These are phyloP conservation scores for Calonectria ilicicola DNA, from an alignment of 2,329 filamentous ascomycete species.

Conservation along the genomic window DNA sequence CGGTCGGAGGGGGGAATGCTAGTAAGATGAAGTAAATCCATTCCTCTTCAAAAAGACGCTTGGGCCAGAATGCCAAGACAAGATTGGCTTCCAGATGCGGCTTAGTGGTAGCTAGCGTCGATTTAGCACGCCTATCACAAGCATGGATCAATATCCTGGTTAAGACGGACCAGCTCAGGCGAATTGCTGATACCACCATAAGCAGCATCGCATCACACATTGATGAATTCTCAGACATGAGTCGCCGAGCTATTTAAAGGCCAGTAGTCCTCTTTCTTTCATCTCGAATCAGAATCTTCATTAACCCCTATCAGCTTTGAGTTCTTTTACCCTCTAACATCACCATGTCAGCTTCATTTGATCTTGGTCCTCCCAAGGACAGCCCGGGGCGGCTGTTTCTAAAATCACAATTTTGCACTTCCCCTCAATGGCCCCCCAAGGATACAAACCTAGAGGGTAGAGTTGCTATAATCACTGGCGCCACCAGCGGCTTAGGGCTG, in stretches of 20 bases:
- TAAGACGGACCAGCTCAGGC: neutral
- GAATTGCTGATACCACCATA: too few species aligned
- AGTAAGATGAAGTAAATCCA: neutral
- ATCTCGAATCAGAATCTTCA: too few species aligned
- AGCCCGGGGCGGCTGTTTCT: slow-evolving; percentile 1
- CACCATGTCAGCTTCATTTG: slow-evolving; percentile 6
- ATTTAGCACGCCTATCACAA: neutral
- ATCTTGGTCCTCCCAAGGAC: slow-evolving; percentile 11
- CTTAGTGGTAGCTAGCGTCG: neutral
- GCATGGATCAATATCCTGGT: neutral
- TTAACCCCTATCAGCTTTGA: too few species aligned
- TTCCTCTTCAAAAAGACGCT: neutral
- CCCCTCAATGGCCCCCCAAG: neutral
- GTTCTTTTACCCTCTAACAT: too few species aligned
- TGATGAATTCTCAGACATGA: too few species aligned
- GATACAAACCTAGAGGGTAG: slow-evolving; percentile 1
- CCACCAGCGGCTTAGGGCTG: slow-evolving; percentile 14
- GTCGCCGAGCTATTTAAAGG: neutral
- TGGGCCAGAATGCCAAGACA: slow-evolving; percentile 19
- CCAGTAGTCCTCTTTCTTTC: neutral
- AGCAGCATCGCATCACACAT: too few species aligned
- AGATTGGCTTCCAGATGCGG: slow-evolving; percentile 8
- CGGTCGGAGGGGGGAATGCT: neutral
- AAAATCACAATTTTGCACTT: slow-evolving; percentile 9
- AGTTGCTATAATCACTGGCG: slow-evolving; percentile 18